Evolutionary conservation across 352 stramenopile species (phyloP), one percentile per base, ranked within the genome.

Genomic region (Globisporangium alternatum): DNA sequence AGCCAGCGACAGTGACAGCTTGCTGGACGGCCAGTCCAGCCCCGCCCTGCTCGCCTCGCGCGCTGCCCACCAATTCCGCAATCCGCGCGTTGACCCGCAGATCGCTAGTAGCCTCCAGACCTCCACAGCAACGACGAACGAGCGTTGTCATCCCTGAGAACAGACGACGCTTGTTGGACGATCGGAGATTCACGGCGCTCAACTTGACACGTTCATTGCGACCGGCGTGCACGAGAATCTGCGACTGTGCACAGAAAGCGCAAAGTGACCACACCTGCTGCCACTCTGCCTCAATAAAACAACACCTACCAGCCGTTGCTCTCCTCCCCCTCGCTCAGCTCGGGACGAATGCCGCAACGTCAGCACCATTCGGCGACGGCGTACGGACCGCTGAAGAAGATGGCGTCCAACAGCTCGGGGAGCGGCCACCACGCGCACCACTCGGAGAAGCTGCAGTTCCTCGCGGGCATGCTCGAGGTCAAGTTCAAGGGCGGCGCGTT

Each of bases 401-500:
- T 70, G 58, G 19, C 52, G 19, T 55, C 51, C 3, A 70, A 56
- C 28, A 53, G 37, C 47, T 47, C 49, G 54, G 9, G 10, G 41
- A 54, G 31, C 2, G 33, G 47, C 41, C 15, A 25, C 28, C 41
- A 62, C 56, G n/a, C 10, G 15, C 19, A 31, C 5, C 52, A 52
- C 49, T 25, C 28, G 21, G 65, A 70, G 21, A 64, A 68, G 33
- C 47, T 74, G 49, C 65, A 74, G 60, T 30, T 67, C 41, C 28
- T 69, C 12, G 54, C 54, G 1, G 68, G 68, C 13, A 64, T 61
- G 66, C 55, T 74, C 43, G 68, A 74, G 22, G 66, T 74, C 41
- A 72, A 73, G 56, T 74, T 74, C 53, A 74, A 74, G 58, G 67
- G 51, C 28, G 68, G 68, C 31, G 60, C 68, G 17, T 74, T 74